Conservation (phyloP, 1,139 yeast species). For the Eremothecium sinecaudum region DNA sequence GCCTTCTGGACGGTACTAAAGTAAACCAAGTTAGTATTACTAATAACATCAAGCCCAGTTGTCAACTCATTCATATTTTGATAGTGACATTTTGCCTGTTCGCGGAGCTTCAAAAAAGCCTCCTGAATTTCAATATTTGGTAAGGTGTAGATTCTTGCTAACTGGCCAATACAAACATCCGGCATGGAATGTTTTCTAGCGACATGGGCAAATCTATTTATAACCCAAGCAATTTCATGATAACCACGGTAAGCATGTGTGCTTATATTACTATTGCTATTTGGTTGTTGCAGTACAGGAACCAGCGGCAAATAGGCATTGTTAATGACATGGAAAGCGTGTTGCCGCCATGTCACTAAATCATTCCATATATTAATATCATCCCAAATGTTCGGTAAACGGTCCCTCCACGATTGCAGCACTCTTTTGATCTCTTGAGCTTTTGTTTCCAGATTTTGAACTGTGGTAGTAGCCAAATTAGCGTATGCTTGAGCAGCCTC, state of each 20-base stretch:
- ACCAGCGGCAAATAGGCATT: slow-evolving; percentile 88
- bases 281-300: slow-evolving; percentile 72
- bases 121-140: slow-evolving; percentile 98
- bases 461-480: slow-evolving; percentile 79
- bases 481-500: slow-evolving; percentile 95
- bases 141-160: slow-evolving; percentile 86
- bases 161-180: slow-evolving; percentile 87
- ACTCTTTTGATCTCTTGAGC: slow-evolving; percentile 92
- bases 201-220: slow-evolving; percentile 95
- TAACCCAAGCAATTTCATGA: slow-evolving; percentile 99
- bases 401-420: slow-evolving; percentile 94
- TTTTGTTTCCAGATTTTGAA: slow-evolving; percentile 82
- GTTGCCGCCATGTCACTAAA: slow-evolving; percentile 96
- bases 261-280: slow-evolving; percentile 61
- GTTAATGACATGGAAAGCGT: slow-evolving; percentile 94
- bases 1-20: slow-evolving; percentile 97
- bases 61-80: slow-evolving; percentile 79
- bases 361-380: slow-evolving; percentile 98
- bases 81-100: slow-evolving; percentile 96
- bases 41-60: slow-evolving; percentile 92
- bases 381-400: slow-evolving; percentile 94
- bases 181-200: slow-evolving; percentile 96
- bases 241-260: slow-evolving; percentile 95
- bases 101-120: slow-evolving; percentile 88
- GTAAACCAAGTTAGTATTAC: slow-evolving; percentile 90